Evolutionary conservation across 768 basidiomycete genomes (phyloP), one percentile per base, ranked within the genome.

Genomic region (Hygrocybe punicea): DNA sequence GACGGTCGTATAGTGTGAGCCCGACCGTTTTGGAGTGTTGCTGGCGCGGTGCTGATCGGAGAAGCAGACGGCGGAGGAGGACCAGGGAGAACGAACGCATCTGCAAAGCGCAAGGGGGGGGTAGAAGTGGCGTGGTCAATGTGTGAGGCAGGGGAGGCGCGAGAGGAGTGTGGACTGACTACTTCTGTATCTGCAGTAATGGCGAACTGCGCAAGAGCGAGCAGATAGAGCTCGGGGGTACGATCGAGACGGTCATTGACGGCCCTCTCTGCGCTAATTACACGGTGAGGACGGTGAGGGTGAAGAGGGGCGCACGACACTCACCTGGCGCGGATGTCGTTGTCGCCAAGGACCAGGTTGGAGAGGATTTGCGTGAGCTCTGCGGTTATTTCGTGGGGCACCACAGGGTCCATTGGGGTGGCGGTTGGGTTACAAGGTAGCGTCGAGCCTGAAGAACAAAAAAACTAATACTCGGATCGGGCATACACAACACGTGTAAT

Each of bases 1-100:
- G 81, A 50, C 86, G 86, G 71, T 93, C 91, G 64, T 91, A 92
- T 9, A 91, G 77, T 1, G 85, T 81, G n/a, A 81, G 68, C n/a
- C 79, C 73, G 14, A 74, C 70, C 23, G 66, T 36, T 36, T 54
- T 53, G 67, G 58, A 37, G 19, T 60, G 62, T 35, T 10, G 62
- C 57, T 40, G 61, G 57, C 48, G 63, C 1, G 77, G 81, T 2
- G 82, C 72, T 0, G 85, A 64, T 6, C 89, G 82, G 69, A 93
- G 92, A 29, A 91, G 81, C 3, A 93, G 78, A 5, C 91, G 83
- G 8, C 91, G 84, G 25, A 91, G 80, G 29, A 92, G 81, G 9
- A 93, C 89, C 25, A 91, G 76, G 2, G 90, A 89, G 71, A 92
- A 91, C 0, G 87, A 88, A 25, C 89, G 84, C 90, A 92, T 92